phyloP scores from a whole-genome alignment of 23 red algal genomes.

The Cyanidium caldarium region DNA sequence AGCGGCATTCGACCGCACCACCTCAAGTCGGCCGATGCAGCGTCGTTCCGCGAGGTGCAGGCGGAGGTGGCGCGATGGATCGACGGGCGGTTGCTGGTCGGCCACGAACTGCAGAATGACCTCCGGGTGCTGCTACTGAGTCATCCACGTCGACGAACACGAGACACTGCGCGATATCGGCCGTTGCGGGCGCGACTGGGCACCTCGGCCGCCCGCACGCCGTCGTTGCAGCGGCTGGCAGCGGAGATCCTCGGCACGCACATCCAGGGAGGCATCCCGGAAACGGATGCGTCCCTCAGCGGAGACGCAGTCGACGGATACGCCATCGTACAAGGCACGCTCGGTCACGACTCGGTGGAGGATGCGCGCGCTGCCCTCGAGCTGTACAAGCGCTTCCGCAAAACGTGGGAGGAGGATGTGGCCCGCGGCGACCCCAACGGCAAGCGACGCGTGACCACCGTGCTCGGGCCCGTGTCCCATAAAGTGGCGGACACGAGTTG shows the following conservation, averaged over 20 bases:
- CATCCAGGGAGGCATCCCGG: conserved; percentile 22
- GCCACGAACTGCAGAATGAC: conserved; percentile 82
- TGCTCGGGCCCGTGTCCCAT: too few species aligned
- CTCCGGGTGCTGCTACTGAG: conserved; percentile 47
- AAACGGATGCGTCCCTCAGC: too few species aligned
- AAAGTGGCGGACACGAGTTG: too few species aligned
- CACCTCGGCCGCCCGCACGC: conserved; percentile 11
- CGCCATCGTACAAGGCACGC: too few species aligned
- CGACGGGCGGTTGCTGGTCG: conserved; percentile 59
- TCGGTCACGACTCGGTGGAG: conserved; percentile 75
- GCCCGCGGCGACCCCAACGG: not conserved
- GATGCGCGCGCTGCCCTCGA: conserved; percentile 66
- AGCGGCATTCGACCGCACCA: conserved; percentile 54
- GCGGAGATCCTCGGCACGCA: conserved; percentile 46
- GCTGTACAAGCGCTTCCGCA: conserved; percentile 61
- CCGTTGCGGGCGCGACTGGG: conserved; percentile 1
- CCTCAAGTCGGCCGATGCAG: conserved; percentile 17
- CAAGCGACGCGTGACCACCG: not conserved
- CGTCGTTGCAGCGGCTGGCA: conserved; percentile 49
- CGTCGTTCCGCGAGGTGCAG: conserved; percentile 47
- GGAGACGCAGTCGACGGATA: too few species aligned
- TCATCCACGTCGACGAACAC: conserved; percentile 55
- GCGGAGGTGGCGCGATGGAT: conserved; percentile 24
- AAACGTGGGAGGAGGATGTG: conserved; percentile 46
- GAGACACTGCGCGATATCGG: conserved; percentile 52